Evolutionary conservation across 495 filamentous ascomycete species (phyloP), one percentile per base, ranked within the genome.

Genomic region (Parathielavia appendiculata): DNA sequence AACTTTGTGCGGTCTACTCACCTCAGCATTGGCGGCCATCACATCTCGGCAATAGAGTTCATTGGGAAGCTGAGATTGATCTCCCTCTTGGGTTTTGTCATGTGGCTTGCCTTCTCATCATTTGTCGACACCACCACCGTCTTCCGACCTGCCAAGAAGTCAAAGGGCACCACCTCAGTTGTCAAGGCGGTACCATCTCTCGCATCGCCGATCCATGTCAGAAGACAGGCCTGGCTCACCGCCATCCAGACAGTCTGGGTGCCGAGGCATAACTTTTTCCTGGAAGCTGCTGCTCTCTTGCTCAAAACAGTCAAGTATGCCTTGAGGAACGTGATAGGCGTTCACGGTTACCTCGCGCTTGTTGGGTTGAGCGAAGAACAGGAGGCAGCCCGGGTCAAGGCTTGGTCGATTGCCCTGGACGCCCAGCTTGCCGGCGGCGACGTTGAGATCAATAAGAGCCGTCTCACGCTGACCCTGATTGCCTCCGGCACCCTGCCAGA

Each of bases 351-450:
- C 69, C 83, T 90, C 45, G 78, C 83, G 66, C 71, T 92, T 19
- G 90, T 89, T 5, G 89, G 91, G 1, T 81, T 87, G 36, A 93
- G 86, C 13, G 84, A 88, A 63, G 91, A 96, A 51, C 84, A 95
- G 63, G 92, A 97, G 71, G 82, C 79, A 43, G 91, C 90, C 13
- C 82, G 92, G 30, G 81, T 95, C 60, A 96, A 95, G 73, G 91
- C 91, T 0, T 97, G 92, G 92, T 82, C 87, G 44, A 96, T 96
- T 66, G 92, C 92, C 35, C 81, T 96, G 49, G 92, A 97, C 72
- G 92, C 92, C 55, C 92, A 97, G 67, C 82, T 97, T 9, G 88
- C 90, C n/a, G 92, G 92, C 36, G 92, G 92, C 36, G 92, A 97
- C 73, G 81, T 85, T 6, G 89, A 95, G 67, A 87, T 97, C 63